phyloP scores from a whole-genome alignment of 148 eudicot species.

The Rhododendron kiyosumense region DNA sequence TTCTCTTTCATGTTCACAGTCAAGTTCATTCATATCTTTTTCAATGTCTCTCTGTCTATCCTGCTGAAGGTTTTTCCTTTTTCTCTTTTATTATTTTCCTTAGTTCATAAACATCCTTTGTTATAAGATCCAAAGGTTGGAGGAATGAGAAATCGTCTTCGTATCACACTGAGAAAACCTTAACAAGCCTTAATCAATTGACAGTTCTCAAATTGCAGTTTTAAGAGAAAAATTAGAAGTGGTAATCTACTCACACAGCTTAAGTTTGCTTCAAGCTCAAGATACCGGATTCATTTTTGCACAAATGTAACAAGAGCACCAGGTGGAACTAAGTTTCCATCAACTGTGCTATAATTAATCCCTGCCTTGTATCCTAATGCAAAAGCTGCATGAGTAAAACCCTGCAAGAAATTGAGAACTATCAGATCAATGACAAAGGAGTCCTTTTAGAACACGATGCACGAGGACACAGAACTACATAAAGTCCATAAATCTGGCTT shows the following conservation, averaged over 20 bases:
- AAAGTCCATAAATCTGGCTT: neutral
- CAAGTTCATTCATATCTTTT: too few relatives aligned
- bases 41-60: too few relatives aligned
- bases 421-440: neutral
- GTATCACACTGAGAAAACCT: too few relatives aligned
- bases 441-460: neutral
- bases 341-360: slow-evolving; percentile 43
- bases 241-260: slow-evolving; percentile 37
- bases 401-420: slow-evolving; percentile 28
- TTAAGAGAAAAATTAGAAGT: neutral
- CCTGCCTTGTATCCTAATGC: slow-evolving; percentile 65
- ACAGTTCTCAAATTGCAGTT: neutral
- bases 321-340: slow-evolving; percentile 68
- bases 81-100: too few relatives aligned
- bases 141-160: too few relatives aligned
- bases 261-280: slow-evolving; percentile 65
- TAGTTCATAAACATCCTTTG: too few relatives aligned
- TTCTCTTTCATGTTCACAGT: too few relatives aligned
- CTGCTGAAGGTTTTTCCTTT: too few relatives aligned
- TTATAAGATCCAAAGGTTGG: too few relatives aligned
- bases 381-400: slow-evolving; percentile 61
- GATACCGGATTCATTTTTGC: slow-evolving; percentile 64
- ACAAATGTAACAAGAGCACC: slow-evolving; percentile 63
- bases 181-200: slow-evolving; percentile 1
- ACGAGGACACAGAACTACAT: neutral